A percentile compares a stretch with the other conserved stretches of the same genome.
phyloP scores from a whole-genome alignment of 805 yeast species.

The Candida maesae region DNA sequence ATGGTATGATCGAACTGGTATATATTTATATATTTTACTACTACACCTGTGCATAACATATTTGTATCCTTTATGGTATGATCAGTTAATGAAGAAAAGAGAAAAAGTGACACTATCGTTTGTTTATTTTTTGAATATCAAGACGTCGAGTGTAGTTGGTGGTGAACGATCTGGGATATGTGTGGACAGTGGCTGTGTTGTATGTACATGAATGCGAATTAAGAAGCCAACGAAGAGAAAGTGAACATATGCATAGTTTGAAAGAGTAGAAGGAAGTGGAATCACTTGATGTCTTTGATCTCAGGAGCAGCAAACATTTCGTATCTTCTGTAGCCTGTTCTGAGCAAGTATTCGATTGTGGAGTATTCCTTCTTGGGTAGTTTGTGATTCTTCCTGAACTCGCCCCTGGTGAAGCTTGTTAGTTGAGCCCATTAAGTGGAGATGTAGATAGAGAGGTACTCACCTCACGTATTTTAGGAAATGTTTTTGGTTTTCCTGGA shows the following conservation, averaged over 20 bases:
- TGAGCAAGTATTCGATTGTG: slow-evolving; percentile 77
- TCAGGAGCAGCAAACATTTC: slow-evolving; percentile 71
- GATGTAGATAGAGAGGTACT: slow-evolving; percentile 3
- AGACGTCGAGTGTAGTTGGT: too few relatives aligned
- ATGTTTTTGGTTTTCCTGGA: slow-evolving; percentile 38
- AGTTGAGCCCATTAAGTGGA: not conserved
- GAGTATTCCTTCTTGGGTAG: slow-evolving; percentile 76
- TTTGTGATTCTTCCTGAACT: slow-evolving; percentile 54
- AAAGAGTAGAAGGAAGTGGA: not conserved
- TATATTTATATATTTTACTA: too few relatives aligned
- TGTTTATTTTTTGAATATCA: too few relatives aligned
- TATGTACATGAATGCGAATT: too few relatives aligned
- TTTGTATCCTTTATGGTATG: too few relatives aligned
- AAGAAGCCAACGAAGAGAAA: too few relatives aligned
- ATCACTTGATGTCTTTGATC: slow-evolving; percentile 56
- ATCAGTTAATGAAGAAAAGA: too few relatives aligned
- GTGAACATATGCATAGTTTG: not conserved
- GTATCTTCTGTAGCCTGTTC: slow-evolving; percentile 68
- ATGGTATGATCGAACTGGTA: not conserved
- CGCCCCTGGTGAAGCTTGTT: slow-evolving; percentile 27
- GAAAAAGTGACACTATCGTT: too few relatives aligned
- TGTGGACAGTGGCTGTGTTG: too few relatives aligned
- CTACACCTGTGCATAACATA: too few relatives aligned
- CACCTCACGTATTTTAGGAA: slow-evolving; percentile 41
- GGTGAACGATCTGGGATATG: too few relatives aligned